These are phyloP conservation scores for Fusarium devonianum DNA, from an alignment of 2,329 filamentous ascomycete genomes.

Conservation along the genomic window DNA sequence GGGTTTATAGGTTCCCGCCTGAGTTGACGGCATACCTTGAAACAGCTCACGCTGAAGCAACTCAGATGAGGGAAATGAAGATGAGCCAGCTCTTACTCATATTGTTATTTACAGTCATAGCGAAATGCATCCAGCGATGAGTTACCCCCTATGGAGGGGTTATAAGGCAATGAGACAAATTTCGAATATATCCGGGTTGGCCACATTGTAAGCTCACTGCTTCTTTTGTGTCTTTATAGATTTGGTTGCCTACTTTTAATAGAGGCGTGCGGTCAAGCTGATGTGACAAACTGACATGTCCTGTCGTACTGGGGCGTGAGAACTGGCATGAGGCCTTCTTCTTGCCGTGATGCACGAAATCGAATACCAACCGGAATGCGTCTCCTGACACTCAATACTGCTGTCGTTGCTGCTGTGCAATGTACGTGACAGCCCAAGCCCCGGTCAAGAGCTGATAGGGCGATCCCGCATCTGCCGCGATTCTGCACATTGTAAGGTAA, in stretches of 20 bases:
- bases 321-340: constrained; percentile 24
- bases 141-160: too few species aligned
- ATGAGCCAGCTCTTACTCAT: constrained; percentile 4
- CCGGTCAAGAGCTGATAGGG: background rate
- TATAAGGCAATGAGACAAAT: too few species aligned
- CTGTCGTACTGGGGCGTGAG: constrained; percentile 3
- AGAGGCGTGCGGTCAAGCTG: background rate
- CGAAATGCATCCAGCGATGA: too few species aligned
- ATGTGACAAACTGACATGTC: constrained; percentile 12
- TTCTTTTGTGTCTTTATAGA: too few species aligned
- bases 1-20: too few species aligned
- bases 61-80: constrained; percentile 11
- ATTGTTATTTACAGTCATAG: background rate
- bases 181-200: too few species aligned
- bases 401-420: constrained; percentile 23
- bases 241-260: too few species aligned
- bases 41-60: constrained; percentile 1
- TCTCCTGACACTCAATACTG: constrained; percentile 24
- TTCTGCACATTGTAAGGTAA: too few species aligned
- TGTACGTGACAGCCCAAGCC: constrained; percentile 17
- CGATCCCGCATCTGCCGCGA: too few species aligned
- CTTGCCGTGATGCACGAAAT: constrained; percentile 33
- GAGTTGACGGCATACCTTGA: constrained; percentile 7
- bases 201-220: too few species aligned
- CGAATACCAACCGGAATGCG: constrained; percentile 23